Evolutionary conservation across 352 stramenopile species (phyloP).

Genomic region (Phytophthora megakarya): DNA sequence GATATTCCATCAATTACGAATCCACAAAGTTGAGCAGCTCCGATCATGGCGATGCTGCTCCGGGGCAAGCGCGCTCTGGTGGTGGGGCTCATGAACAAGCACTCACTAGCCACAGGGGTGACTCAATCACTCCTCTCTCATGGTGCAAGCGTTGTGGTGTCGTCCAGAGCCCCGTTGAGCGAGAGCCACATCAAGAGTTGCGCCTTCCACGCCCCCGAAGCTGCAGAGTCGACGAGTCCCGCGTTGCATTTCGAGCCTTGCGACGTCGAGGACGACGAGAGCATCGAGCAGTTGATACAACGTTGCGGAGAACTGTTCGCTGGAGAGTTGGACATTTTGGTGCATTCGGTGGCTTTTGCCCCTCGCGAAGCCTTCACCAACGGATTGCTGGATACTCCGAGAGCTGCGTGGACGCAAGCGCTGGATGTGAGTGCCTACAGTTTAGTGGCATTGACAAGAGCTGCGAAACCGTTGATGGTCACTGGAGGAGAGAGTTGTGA

Average conservation of each 20-base stretch:
- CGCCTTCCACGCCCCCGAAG: conserved; percentile 44
- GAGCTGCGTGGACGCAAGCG: conserved; percentile 71
- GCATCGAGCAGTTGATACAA: conserved; percentile 56
- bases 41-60: conserved; percentile 40
- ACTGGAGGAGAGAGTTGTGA: conserved; percentile 32
- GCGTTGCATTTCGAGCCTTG: conserved; percentile 64
- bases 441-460: conserved; percentile 81
- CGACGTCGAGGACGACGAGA: conserved; percentile 73
- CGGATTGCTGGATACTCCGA: conserved; percentile 55
- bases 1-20: conserved; percentile 5
- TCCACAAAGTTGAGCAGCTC: background rate
- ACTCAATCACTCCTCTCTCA: conserved; percentile 69
- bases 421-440: conserved; percentile 91
- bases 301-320: conserved; percentile 47
- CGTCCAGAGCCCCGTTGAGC: conserved; percentile 60
- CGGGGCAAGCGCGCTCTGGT: conserved; percentile 78
- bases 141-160: conserved; percentile 76
- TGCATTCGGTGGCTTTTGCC: conserved; percentile 93
- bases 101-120: conserved; percentile 83
- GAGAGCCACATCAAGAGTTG: conserved; percentile 56
- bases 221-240: conserved; percentile 9
- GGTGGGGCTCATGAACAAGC: conserved; percentile 90
- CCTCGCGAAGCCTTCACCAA: conserved; percentile 72
- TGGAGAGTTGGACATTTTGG: conserved; percentile 80
- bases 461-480: conserved; percentile 62